phyloP scores from a whole-genome alignment of 495 filamentous ascomycete species.

The Daldinia concentrica region DNA sequence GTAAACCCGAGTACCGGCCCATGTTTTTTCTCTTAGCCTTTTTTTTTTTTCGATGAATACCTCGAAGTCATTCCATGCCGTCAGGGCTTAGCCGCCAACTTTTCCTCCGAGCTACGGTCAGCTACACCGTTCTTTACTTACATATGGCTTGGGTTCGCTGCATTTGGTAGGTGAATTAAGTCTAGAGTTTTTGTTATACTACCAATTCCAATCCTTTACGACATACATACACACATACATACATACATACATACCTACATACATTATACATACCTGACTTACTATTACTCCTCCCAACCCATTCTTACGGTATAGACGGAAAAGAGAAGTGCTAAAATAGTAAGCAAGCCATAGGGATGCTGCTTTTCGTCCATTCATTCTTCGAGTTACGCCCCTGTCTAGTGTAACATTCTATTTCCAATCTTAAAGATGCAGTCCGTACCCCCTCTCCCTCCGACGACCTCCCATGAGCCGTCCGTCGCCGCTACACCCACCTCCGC shows the following conservation, averaged over 20 bases:
- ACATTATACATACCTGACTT: neutral
- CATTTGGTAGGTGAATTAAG: constrained; percentile 33
- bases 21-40: constrained; percentile 5
- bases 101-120: constrained; percentile 26
- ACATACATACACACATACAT: neutral
- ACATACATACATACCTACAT: neutral
- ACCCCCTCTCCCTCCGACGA: constrained; percentile 31
- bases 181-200: constrained; percentile 8
- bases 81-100: constrained; percentile 36
- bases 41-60: constrained; percentile 16
- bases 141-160: constrained; percentile 36
- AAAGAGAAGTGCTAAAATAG: constrained; percentile 17
- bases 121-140: constrained; percentile 34
- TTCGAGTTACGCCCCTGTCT: constrained; percentile 30
- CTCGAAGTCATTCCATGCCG: neutral
- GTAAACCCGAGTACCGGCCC: constrained; percentile 17
- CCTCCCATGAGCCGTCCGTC: constrained; percentile 31
- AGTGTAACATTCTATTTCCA: constrained; percentile 32
- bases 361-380: constrained; percentile 34
- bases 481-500: constrained; percentile 9
- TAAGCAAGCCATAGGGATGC: constrained; percentile 41
- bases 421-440: constrained; percentile 35
- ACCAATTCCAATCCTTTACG: constrained; percentile 11
- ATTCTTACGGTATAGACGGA: constrained; percentile 21
- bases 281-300: constrained; percentile 14